Evolutionary conservation across 2,329 filamentous ascomycete species (phyloP).

Genomic region (Pyrenochaeta sp.): DNA sequence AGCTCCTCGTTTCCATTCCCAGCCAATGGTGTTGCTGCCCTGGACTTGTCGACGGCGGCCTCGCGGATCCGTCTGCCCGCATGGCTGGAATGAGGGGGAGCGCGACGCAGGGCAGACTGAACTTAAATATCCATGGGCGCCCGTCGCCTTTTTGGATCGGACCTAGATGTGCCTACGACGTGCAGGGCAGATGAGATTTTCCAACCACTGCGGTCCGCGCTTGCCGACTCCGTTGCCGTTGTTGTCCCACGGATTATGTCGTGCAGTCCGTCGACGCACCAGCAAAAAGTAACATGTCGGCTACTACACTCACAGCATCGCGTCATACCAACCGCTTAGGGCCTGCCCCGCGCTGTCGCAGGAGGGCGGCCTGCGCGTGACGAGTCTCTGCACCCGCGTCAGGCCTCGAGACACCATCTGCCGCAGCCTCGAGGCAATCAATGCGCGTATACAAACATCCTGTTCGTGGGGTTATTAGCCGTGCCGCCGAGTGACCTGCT

Average conservation of each 20-base stretch:
- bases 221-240: too few species aligned
- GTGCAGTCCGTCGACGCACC: background rate
- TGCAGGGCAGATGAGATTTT: background rate
- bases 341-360: conserved; percentile 17
- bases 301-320: conserved; percentile 6
- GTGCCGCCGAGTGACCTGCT: conserved; percentile 18
- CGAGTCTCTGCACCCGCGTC: conserved; percentile 3
- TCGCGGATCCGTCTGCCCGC: conserved; percentile 14
- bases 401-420: conserved; percentile 11
- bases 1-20: conserved; percentile 1
- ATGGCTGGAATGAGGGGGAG: conserved; percentile 12
- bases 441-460: conserved; percentile 7
- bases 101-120: conserved; percentile 9
- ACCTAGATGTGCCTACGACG: background rate
- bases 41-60: conserved; percentile 1
- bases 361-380: conserved; percentile 14
- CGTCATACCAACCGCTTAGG: conserved; percentile 11
- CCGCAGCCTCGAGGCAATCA: conserved; percentile 18
- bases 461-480: conserved; percentile 20
- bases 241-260: too few species aligned
- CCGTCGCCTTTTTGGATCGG: conserved; percentile 1
- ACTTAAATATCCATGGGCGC: conserved; percentile 15
- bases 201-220: background rate
- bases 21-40: conserved; percentile 14
- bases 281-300: background rate